Base-by-base conservation (phyloP, 495 filamentous ascomycete genomes). In the Penicillium crystallinum region DNA sequence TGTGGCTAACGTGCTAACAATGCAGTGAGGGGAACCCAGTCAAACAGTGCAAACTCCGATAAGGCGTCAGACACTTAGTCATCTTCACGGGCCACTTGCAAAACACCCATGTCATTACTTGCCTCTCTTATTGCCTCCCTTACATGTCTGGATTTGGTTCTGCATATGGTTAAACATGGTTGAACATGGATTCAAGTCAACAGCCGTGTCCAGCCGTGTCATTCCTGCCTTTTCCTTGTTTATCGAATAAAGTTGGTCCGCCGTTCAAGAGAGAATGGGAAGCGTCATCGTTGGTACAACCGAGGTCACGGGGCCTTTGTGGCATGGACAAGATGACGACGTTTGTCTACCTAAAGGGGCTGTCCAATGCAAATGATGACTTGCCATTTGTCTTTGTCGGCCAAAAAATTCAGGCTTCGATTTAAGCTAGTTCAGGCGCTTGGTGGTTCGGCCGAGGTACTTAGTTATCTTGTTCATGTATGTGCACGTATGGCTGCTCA, bases 231-330 rank as follows among this genome's bases (percentile, higher is more conserved):
- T 18, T 42, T 50, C 37, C 48, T 41, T 35, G 48, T 50, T 49
- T 50, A 21, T 7, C 18, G 14, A 18, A 38, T 48, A 48, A 48
- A 30, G 46, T 48, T 48, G 19, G 29, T 17, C 17, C 15, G 22
- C 15, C 11, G 41, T 48, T 17, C 7, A 37, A 9, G 46, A 22
- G 29, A 41, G 36, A 38, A 27, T 42, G 46, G n/a, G 7, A 21
- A 39, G 46, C 38, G 48, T 50, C 48, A 50, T 50, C 37, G 46
- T 30, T 27, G 34, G 30, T 46, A 14, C n/a, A 48, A 18, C 42
- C 42, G 31, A 41, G 48, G 48, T 50, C 48, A 50, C 37, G 37
- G 38, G 46, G 7, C 44, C 10, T 25, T 33, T 22, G 29, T 25
- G 29, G 42, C 12, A 34, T 35, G 44, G 21, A 8, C 15, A 38